Evolutionary conservation across 2,329 filamentous ascomycete genomes (phyloP).

Genomic region (Nemania bipapillata): DNA sequence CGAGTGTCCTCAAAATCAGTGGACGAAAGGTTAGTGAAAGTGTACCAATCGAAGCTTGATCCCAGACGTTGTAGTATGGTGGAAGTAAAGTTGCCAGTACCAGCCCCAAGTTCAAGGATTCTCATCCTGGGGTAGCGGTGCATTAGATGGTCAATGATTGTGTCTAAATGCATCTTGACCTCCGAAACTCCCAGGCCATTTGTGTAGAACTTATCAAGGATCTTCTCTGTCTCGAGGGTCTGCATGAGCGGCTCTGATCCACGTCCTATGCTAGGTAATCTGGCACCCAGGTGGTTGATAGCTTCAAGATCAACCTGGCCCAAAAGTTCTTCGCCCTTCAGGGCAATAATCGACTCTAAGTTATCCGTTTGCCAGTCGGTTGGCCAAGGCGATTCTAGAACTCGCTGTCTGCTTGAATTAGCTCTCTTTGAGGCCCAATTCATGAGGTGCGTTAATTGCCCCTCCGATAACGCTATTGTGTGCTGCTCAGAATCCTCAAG

Average conservation of each 20-base stretch:
- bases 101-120: constrained; percentile 11
- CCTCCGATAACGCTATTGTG: background rate
- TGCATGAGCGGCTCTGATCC: background rate
- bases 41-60: background rate
- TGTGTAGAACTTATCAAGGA: constrained; percentile 6
- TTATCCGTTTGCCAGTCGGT: too few species aligned
- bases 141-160: constrained; percentile 14
- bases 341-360: too few species aligned
- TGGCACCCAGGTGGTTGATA: too few species aligned
- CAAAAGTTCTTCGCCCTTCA: too few species aligned
- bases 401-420: background rate
- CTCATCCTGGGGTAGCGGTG: constrained; percentile 30
- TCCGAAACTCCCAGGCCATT: constrained; percentile 9
- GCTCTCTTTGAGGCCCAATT: background rate
- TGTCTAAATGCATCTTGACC: background rate
- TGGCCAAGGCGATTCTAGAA: too few species aligned
- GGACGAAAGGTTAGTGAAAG: constrained; percentile 11
- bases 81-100: constrained; percentile 1
- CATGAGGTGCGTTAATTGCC: constrained; percentile 11
- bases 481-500: background rate
- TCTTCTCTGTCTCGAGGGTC: too few species aligned
- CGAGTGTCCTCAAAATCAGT: constrained; percentile 4
- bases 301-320: too few species aligned
- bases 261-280: background rate
- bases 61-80: background rate